phyloP scores from a whole-genome alignment of 257 asterid species.

The Linaria vulgaris region DNA sequence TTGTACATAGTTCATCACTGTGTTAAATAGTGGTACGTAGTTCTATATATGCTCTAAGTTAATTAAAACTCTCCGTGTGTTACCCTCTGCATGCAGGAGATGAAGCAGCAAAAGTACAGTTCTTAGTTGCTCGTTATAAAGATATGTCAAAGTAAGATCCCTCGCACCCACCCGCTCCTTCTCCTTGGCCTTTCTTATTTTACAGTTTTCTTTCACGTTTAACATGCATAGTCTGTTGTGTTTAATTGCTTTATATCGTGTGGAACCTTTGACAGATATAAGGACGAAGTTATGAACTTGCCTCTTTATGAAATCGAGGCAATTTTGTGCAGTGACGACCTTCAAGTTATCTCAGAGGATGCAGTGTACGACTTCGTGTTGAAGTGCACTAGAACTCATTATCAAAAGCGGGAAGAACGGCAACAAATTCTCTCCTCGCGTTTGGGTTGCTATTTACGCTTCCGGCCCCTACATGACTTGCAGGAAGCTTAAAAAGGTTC shows the following conservation, averaged over 20 bases:
- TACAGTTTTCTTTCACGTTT: too few species aligned
- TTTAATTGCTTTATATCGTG: background rate
- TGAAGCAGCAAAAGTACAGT: constrained; percentile 42
- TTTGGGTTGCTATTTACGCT: constrained; percentile 69
- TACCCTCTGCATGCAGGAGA: constrained; percentile 27
- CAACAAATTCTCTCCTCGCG: constrained; percentile 64
- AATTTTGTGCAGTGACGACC: constrained; percentile 75
- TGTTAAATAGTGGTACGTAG: background rate
- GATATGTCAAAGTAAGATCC: constrained; percentile 69
- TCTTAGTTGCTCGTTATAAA: constrained; percentile 62
- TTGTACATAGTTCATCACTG: background rate
- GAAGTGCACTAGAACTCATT: constrained; percentile 73
- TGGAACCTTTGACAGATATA: constrained; percentile 74
- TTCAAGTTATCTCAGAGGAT: constrained; percentile 90
- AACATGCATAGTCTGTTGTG: too few species aligned
- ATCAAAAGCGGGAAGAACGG: constrained; percentile 60
- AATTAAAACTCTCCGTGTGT: background rate
- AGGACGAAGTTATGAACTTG: constrained; percentile 76
- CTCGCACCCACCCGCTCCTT: background rate
- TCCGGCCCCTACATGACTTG: constrained; percentile 81
- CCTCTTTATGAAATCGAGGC: constrained; percentile 93
- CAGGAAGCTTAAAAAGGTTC: constrained; percentile 73
- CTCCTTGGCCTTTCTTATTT: background rate
- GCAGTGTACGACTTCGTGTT: constrained; percentile 81
- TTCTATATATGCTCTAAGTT: constrained; percentile 19